These are phyloP conservation scores for Prinsepia uniflora DNA, from an alignment of 306 rosid species.

Conservation along the genomic window DNA sequence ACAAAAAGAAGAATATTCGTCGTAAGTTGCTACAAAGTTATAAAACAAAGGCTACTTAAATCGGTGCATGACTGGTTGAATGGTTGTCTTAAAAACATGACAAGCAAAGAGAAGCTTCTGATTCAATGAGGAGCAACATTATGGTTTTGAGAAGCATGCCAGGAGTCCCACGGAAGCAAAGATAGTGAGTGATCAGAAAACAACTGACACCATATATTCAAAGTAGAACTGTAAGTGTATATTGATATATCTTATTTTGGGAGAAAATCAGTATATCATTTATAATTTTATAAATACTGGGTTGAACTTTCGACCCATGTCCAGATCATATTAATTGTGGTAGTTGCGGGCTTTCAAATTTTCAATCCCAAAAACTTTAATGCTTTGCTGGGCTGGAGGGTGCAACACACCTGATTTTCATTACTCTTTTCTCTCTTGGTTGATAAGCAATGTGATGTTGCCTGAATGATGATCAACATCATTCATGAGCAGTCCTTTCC, in stretches of 20 bases:
- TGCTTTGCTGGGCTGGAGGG: conserved; percentile 2
- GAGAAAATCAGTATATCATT: background rate
- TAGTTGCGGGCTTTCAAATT: conserved; percentile 2
- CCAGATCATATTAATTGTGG: conserved; percentile 6
- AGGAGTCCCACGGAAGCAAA: conserved; percentile 13
- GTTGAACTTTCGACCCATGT: no score
- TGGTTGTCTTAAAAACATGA: no score
- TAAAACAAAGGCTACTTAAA: no score
- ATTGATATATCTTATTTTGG: background rate
- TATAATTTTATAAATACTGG: background rate
- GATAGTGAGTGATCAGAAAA: background rate
- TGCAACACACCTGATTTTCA: conserved; percentile 14
- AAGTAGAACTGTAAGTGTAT: background rate
- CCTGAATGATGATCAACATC: background rate
- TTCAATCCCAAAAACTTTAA: conserved; percentile 11
- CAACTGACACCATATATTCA: background rate
- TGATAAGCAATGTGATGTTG: no score
- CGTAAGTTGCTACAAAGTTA: no score
- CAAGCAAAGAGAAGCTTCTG: background rate
- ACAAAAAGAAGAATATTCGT: no score
- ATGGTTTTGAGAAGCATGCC: conserved; percentile 18
- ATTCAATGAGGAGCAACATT: background rate
- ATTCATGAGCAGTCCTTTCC: background rate
- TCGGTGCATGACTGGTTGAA: no score
- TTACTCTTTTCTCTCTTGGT: conserved; percentile 8